Percentiles rank a stretch among this genome's conserved stretches.
These are phyloP conservation scores for Endotrypanum monterogeii DNA, from an alignment of 208 protist genomes.

Conservation along the genomic window DNA sequence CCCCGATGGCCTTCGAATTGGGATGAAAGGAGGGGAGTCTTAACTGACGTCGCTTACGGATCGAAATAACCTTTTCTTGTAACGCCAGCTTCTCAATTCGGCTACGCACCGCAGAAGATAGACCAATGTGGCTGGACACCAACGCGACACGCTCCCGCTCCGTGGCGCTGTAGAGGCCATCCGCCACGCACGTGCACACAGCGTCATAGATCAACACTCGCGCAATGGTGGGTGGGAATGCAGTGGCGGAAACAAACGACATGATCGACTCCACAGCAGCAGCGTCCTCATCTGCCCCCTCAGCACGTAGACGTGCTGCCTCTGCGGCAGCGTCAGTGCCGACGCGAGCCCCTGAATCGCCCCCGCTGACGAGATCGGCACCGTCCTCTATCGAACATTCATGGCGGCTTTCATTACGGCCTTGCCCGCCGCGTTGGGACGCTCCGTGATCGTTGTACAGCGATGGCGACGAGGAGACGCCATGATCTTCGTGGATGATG, in stretches of 20 bases:
- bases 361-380: not conserved
- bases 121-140: constrained; percentile 59
- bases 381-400: not conserved
- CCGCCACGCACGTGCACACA: constrained; percentile 59
- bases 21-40: constrained; percentile 1
- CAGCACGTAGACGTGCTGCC: not conserved
- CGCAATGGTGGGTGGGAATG: constrained; percentile 49
- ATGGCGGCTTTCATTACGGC: not conserved
- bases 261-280: constrained; percentile 29
- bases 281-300: constrained; percentile 19
- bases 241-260: constrained; percentile 48
- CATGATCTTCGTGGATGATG: not conserved
- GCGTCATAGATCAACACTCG: constrained; percentile 74
- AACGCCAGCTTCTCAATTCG: constrained; percentile 68
- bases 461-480: not conserved
- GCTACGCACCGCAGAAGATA: constrained; percentile 58
- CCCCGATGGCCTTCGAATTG: not conserved
- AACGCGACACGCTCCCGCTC: constrained; percentile 56
- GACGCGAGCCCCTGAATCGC: not conserved
- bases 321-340: constrained; percentile 1
- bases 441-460: not conserved
- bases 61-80: constrained; percentile 57
- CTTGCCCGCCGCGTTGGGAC: not conserved
- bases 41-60: constrained; percentile 54
- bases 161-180: constrained; percentile 50